Percentiles rank a stretch among this genome's conserved stretches.
phyloP scores from a whole-genome alignment of 352 stramenopile genomes.

The Phytophthora macrochlamydospora region DNA sequence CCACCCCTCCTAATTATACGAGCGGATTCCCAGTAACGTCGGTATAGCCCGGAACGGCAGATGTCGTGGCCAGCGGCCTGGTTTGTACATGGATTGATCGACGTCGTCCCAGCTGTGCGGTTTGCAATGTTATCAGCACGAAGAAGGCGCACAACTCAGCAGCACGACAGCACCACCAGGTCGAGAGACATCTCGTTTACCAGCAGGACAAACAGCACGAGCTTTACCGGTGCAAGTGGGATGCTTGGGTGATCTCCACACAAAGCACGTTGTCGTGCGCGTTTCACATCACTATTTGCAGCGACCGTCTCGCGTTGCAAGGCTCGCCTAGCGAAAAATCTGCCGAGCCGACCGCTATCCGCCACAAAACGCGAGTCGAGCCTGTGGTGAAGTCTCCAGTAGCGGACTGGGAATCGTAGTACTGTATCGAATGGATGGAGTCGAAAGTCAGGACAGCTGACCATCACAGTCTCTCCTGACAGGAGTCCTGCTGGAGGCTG shows the following conservation, averaged over 20 bases:
- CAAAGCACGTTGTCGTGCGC: constrained; percentile 17
- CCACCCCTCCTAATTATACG: constrained; percentile 2
- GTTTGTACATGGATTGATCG: too few species aligned
- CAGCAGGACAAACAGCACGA: background rate
- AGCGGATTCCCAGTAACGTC: constrained; percentile 17
- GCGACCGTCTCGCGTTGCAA: background rate
- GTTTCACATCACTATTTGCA: constrained; percentile 6
- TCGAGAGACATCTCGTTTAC: background rate
- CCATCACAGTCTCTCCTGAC: too few species aligned
- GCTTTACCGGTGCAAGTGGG: background rate
- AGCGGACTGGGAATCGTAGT: background rate
- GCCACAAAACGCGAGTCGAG: background rate
- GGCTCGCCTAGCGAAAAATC: background rate
- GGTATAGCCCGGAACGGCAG: background rate
- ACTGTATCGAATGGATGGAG: background rate
- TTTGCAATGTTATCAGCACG: background rate
- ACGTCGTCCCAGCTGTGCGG: background rate
- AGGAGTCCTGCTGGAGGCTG: too few species aligned
- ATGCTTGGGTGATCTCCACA: background rate
- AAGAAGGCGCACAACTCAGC: background rate
- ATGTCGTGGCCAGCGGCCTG: background rate
- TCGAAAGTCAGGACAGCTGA: background rate
- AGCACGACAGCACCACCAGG: background rate
- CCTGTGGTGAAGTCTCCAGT: background rate
- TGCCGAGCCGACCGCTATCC: background rate